These are phyloP conservation scores for Chrysanthemum makinoi DNA, from an alignment of 129 eudicot species.

Conservation along the genomic window DNA sequence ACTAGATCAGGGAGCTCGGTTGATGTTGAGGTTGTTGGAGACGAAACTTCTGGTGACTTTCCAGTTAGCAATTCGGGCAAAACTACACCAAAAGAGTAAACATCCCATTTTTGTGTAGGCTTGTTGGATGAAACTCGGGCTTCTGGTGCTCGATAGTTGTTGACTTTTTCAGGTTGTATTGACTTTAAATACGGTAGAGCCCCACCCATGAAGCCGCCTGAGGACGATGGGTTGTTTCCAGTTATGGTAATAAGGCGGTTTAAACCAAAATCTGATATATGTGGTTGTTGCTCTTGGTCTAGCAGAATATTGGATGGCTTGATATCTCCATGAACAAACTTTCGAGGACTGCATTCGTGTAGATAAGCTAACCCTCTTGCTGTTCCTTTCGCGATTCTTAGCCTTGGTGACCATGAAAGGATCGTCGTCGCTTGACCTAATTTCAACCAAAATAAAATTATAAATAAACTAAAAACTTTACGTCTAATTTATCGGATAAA, in stretches of 20 bases:
- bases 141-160: conserved; percentile 87
- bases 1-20: conserved; percentile 64
- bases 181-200: conserved; percentile 85
- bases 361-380: conserved; percentile 92
- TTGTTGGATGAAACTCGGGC: conserved; percentile 50
- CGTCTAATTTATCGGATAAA: too few species aligned
- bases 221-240: conserved; percentile 84
- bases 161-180: conserved; percentile 43
- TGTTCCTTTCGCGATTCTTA: conserved; percentile 76
- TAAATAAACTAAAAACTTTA: too few species aligned
- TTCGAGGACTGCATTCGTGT: conserved; percentile 96
- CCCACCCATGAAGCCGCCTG: conserved; percentile 85
- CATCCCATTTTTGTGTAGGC: conserved; percentile 93
- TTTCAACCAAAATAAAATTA: too few species aligned
- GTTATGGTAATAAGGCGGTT: conserved; percentile 74
- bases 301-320: conserved; percentile 94
- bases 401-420: conserved; percentile 69
- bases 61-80: conserved; percentile 80
- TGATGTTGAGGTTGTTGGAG: conserved; percentile 81
- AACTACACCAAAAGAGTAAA: conserved; percentile 94
- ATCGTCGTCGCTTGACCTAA: conserved; percentile 57
- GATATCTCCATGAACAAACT: conserved; percentile 92
- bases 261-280: conserved; percentile 89
- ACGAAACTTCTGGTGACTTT: conserved; percentile 69
- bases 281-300: conserved; percentile 67